Evolutionary conservation across 257 asterid species (phyloP).

Genomic region (Salvia splendens): DNA sequence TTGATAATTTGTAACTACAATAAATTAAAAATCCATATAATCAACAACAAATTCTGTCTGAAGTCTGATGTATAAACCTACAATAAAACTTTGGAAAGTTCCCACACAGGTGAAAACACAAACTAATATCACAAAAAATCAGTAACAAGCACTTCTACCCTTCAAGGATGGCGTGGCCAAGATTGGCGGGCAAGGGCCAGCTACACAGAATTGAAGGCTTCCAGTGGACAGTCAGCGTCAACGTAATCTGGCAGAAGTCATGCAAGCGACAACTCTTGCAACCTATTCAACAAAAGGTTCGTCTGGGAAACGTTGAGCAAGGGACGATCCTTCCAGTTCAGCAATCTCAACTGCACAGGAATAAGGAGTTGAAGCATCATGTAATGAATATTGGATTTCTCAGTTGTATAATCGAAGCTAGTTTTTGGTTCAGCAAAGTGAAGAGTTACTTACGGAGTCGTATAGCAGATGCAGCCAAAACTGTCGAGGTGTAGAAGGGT

Average conservation of each 20-base stretch:
- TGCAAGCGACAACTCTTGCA: constrained; percentile 85
- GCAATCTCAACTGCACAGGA: constrained; percentile 66
- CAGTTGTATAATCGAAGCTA: constrained; percentile 6
- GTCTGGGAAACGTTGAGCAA: constrained; percentile 77
- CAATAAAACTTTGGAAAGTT: background rate
- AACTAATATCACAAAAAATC: background rate
- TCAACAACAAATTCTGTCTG: background rate
- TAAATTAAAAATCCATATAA: background rate
- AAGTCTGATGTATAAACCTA: background rate
- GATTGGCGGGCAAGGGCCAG: constrained; percentile 79
- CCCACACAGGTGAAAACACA: background rate
- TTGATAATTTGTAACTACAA: constrained; percentile 1
- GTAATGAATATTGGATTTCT: background rate
- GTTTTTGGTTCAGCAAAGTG: constrained; percentile 13
- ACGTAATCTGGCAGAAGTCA: constrained; percentile 72
- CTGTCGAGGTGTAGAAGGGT: constrained; percentile 85
- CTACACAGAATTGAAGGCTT: constrained; percentile 73
- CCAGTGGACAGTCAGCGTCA: constrained; percentile 66
- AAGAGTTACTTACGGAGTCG: constrained; percentile 66
- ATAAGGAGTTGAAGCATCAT: constrained; percentile 5
- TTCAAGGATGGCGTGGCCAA: constrained; percentile 85
- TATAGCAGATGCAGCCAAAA: constrained; percentile 85
- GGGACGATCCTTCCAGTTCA: constrained; percentile 72
- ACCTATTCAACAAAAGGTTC: constrained; percentile 65
- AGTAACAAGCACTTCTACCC: constrained; percentile 41